Conservation (phyloP, 23 red algal species). For the Pyropia haitanensis region DNA sequence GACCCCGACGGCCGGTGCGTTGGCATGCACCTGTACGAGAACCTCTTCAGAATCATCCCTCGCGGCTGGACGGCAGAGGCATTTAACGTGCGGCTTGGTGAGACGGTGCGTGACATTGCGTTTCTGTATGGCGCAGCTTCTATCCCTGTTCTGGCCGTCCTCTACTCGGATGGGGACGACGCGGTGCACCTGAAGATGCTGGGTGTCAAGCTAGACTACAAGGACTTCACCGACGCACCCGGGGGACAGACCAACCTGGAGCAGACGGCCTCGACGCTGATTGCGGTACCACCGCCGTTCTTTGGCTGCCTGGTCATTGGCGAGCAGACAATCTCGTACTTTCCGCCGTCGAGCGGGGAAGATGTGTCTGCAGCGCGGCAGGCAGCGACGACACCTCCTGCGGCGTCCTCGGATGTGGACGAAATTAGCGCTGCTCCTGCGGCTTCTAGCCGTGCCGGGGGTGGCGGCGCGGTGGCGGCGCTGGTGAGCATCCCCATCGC, state of each 20-base stretch:
- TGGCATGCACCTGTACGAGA: slow-evolving; percentile 71
- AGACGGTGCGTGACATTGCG: slow-evolving; percentile 60
- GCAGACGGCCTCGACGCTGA: slow-evolving; percentile 30
- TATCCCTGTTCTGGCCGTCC: slow-evolving; percentile 71
- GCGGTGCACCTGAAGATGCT: slow-evolving; percentile 44
- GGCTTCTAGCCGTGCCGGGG: background rate
- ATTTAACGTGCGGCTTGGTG: slow-evolving; percentile 86
- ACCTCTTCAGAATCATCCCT: slow-evolving; percentile 80
- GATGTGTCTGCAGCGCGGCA: slow-evolving; percentile 1
- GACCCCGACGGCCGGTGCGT: slow-evolving; percentile 72
- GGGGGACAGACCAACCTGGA: slow-evolving; percentile 49
- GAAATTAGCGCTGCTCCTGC: background rate
- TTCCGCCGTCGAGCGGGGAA: slow-evolving; percentile 7
- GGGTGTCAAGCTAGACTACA: slow-evolving; percentile 49
- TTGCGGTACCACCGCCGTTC: slow-evolving; percentile 66
- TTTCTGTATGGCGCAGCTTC: slow-evolving; percentile 63
- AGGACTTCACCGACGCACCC: slow-evolving; percentile 54
- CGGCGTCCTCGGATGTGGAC: background rate
- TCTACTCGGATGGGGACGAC: slow-evolving; percentile 34
- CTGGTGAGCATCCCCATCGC: slow-evolving; percentile 26
- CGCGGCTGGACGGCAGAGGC: slow-evolving; percentile 57
- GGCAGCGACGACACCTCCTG: slow-evolving; percentile 2
- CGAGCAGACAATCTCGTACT: slow-evolving; percentile 54
- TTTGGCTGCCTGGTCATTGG: slow-evolving; percentile 67
- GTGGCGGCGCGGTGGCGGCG: background rate